Evolutionary conservation across 352 stramenopile genomes (phyloP), one percentile per base, ranked within the genome.

Genomic region (Phytophthora syringae): DNA sequence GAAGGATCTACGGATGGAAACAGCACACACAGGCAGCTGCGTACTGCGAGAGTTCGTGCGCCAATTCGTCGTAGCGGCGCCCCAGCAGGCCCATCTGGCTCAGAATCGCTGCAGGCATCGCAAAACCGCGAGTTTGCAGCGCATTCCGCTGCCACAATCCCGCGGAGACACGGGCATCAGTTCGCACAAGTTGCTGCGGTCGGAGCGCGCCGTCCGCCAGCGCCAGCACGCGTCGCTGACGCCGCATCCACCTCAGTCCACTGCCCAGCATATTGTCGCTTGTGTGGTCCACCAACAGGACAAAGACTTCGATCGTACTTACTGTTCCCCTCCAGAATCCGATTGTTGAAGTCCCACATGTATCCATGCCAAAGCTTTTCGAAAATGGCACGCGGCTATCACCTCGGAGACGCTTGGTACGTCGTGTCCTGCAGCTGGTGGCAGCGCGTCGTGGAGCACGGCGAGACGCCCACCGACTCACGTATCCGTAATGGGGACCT

Each of bases 31-130:
- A 34, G 52, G 10, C 12, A 60, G 27, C 20, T 16, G 74, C 76
- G 32, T 68, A 90, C 84, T 79, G 72, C 32, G 81, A 89, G 20
- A 93, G 64, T 72, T 93, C 77, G 30, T 71, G 64, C 15, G 77
- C 66, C 42, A 93, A 62, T 25, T 89, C 82, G 47, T 91, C 80
- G 52, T 92, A 93, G 44, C 84, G 74, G 25, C 63, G 79, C 5
- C 79, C 57, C 20, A 93, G 63, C 47, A 89, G 62, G 9, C 86
- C 74, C 79, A 93, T 91, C 37, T 89, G 84, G 59, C 61, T 89
- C 55, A 86, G 18, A 43, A 93, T 93, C 30, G 84, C 87, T 62
- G 80, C 58, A 63, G 89, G 84, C 75, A 93, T 77, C n/a, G 84
- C 80, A 37, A 93, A 82, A 5, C 54, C 44, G 7, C 82, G 78